phyloP scores from a whole-genome alignment of 108 stramenopile species.

The Nitzschia inconspicua region DNA sequence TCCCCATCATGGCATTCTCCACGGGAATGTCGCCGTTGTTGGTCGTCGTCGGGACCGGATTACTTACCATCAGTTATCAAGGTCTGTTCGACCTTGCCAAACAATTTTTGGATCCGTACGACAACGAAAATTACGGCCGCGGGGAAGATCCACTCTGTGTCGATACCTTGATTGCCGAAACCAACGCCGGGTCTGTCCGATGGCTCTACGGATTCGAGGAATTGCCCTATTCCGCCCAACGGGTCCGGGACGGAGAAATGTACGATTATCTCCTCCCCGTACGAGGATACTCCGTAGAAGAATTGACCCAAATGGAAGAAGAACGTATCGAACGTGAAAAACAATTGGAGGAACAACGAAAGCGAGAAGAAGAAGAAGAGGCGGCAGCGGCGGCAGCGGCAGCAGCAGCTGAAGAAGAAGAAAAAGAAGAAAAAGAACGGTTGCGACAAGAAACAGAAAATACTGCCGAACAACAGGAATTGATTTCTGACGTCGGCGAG shows the following conservation, averaged over 20 bases:
- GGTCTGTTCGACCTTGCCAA: constrained; percentile 91
- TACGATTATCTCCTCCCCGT: constrained; percentile 65
- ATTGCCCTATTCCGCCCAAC: constrained; percentile 58
- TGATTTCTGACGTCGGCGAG: too few relatives aligned
- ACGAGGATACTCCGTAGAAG: constrained; percentile 71
- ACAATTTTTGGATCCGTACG: constrained; percentile 90
- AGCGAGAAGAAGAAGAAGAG: constrained; percentile 38
- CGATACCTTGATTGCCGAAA: constrained; percentile 87
- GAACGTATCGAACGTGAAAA: constrained; percentile 55
- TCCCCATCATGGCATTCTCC: constrained; percentile 81
- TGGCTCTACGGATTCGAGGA: constrained; percentile 81
- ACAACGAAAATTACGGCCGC: constrained; percentile 88
- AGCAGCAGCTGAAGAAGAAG: background rate
- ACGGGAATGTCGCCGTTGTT: constrained; percentile 75
- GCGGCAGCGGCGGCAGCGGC: background rate
- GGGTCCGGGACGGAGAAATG: constrained; percentile 58
- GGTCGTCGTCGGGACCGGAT: constrained; percentile 68
- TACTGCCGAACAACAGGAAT: background rate
- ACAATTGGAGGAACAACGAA: constrained; percentile 40
- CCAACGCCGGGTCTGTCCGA: constrained; percentile 78
- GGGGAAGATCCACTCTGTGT: constrained; percentile 88
- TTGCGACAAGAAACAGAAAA: too few relatives aligned
- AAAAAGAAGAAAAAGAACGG: background rate
- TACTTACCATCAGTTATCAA: constrained; percentile 83
- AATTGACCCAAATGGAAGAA: constrained; percentile 57